Base-by-base conservation (phyloP, 495 filamentous ascomycete species). In the Talaromyces adpressus region DNA sequence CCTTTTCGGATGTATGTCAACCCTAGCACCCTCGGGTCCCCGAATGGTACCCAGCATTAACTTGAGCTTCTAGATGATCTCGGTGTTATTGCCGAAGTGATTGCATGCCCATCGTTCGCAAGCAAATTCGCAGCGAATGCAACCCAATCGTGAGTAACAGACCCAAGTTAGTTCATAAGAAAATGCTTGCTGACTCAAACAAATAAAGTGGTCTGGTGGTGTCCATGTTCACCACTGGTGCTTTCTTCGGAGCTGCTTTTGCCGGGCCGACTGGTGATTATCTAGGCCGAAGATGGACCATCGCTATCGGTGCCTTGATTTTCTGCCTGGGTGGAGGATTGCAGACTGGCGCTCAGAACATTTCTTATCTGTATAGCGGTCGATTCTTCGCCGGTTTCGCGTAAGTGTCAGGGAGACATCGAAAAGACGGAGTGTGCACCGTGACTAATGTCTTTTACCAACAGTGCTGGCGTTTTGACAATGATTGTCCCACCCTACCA, bases 11-110 rank as follows among this genome's bases (percentile, higher is more conserved):
- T 85, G 52, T 56, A 56, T 27, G 20, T n/a, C 22, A 56, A n/a
- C 22, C 23, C 6, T 11, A 11, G n/a, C 52, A 14, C 49, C 9
- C 36, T 41, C 12, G 3, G 36, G 36, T 41, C 36, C 32, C 12
- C 36, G 14, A 49, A 49, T 9, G 16, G n/a, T 18, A 49, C 45
- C 18, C 45, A 20, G 45, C 52, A 56, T n/a, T 56, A 11, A 56
- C 52, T 29, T 56, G 9, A 27, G 12, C 6, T 53, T 22, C 27
- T 11, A 56, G 52, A 80, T 68, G 77, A 80, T 69, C 63, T 77
- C 61, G 85, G 85, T 75, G 84, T 87, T 20, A 86, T 87, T 62
- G 84, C 85, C 12, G 82, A 84, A 63, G 85, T 86, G 11, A 79
- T 87, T 27, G 79, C 79, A 20, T 78, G 75, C 61, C 66, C 73